Evolutionary conservation across 179 eudicot genomes (phyloP).

Genomic region (Gypsophila paniculata): DNA sequence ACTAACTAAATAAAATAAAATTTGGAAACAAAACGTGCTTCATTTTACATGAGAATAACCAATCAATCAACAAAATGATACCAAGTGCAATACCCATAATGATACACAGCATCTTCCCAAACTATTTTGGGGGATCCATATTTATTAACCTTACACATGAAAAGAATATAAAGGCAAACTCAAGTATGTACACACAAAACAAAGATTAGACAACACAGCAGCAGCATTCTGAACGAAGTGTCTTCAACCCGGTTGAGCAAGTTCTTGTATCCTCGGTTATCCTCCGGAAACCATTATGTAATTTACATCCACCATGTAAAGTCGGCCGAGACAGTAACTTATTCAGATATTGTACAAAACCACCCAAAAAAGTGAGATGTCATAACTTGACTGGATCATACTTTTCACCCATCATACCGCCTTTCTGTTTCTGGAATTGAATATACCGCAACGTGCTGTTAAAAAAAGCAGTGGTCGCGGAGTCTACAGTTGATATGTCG

Average conservation of each 20-base stretch:
- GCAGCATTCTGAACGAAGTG: background rate
- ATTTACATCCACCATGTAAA: background rate
- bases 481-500: slow-evolving; percentile 43
- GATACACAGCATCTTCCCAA: slow-evolving; percentile 2
- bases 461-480: slow-evolving; percentile 52
- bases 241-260: background rate
- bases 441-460: slow-evolving; percentile 73
- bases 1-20: too few species aligned
- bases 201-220: background rate
- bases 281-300: background rate
- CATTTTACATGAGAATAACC: background rate
- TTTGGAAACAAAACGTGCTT: too few species aligned
- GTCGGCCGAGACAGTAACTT: background rate
- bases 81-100: background rate
- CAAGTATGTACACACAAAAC: background rate
- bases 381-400: slow-evolving; percentile 62
- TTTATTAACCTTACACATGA: background rate
- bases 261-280: background rate
- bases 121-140: background rate
- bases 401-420: slow-evolving; percentile 85
- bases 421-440: slow-evolving; percentile 95
- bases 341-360: background rate
- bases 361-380: slow-evolving; percentile 15
- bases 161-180: background rate
- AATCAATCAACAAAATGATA: background rate